Base-by-base conservation (phyloP, 768 basidiomycete genomes). In the Lepiota subincarnata region DNA sequence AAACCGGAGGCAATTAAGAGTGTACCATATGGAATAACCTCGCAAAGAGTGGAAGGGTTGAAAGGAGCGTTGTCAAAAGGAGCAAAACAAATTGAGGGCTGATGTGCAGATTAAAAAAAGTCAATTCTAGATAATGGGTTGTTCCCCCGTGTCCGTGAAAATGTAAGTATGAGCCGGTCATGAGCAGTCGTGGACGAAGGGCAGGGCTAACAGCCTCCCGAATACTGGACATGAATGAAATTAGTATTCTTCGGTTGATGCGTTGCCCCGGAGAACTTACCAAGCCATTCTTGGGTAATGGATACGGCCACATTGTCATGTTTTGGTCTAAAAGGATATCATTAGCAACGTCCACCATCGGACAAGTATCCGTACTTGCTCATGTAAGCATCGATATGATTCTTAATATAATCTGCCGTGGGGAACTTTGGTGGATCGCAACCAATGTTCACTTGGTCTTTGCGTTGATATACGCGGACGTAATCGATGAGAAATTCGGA, bases 401-500 rank as follows among this genome's bases (percentile, higher is more conserved):
- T 63, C 28, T 71, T 65, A 60, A 86, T 86, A 64, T 86, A 87
- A 40, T 80, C 70, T 51, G 75, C 68, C 2, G 89, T 93, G 1
- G 89, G 89, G 57, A 77, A 81, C 40, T 77, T 73, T 22, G 66
- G 58, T 0, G 89, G 89, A 63, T 81, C 73, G 63, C 89, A 92
- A 2, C 88, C 87, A 22, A 84, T 62, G 61, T 87, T 88, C 26
- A 59, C 69, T 48, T 69, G 55, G 2, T 78, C 81, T 57, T 77
- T 73, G 46, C 81, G 69, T 67, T 91, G 89, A 66, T 91, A 93
- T 16, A 93, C 86, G 20, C 90, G 78, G 37, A 92, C 83, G 64
- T 91, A 92, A 66, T 93, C 89, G 35, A 92, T 69, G 37, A 78
- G 71, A 73, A 90, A 76, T 59, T 83, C 80, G 0, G 82, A 79